Evolutionary conservation across 768 basidiomycete species (phyloP).

Genomic region (Rhodosporidiobolus sp.): DNA sequence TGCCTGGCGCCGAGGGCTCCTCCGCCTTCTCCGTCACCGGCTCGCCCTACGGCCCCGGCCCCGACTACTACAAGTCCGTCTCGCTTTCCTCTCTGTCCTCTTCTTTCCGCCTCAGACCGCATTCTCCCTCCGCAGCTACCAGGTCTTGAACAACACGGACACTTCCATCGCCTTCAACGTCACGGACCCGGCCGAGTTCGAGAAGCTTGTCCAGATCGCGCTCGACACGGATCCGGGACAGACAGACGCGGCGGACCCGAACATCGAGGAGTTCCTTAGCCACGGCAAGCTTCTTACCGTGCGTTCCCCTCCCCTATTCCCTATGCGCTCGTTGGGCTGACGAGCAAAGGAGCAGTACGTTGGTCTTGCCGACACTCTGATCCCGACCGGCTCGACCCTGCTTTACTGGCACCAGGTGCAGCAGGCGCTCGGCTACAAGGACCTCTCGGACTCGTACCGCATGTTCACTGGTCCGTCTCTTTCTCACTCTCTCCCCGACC

Average conservation of each 20-base stretch:
- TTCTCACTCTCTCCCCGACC: background rate
- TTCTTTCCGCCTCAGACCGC: too few species aligned
- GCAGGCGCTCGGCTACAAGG: conserved; percentile 6
- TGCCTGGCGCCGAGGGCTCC: conserved; percentile 5
- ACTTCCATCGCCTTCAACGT: background rate
- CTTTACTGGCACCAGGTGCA: conserved; percentile 25
- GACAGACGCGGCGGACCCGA: conserved; percentile 22
- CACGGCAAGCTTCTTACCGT: conserved; percentile 31
- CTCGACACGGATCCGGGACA: conserved; percentile 30
- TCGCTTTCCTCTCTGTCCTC: background rate
- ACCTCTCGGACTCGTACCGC: conserved; percentile 25
- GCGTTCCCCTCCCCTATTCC: background rate
- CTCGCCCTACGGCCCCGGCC: conserved; percentile 4
- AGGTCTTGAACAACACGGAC: background rate
- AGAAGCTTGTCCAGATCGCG: conserved; percentile 18
- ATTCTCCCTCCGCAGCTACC: background rate
- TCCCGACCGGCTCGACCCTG: conserved; percentile 24
- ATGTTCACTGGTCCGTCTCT: conserved; percentile 3
- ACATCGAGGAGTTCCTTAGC: conserved; percentile 32
- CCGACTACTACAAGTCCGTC: conserved; percentile 3
- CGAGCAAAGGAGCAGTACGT: background rate
- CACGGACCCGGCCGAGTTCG: conserved; percentile 14
- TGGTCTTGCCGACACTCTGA: conserved; percentile 32
- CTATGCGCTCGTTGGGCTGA: background rate
- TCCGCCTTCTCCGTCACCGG: conserved; percentile 21